These are phyloP conservation scores for Claviceps africana DNA, from an alignment of 2,329 filamentous ascomycete genomes.

Conservation along the genomic window DNA sequence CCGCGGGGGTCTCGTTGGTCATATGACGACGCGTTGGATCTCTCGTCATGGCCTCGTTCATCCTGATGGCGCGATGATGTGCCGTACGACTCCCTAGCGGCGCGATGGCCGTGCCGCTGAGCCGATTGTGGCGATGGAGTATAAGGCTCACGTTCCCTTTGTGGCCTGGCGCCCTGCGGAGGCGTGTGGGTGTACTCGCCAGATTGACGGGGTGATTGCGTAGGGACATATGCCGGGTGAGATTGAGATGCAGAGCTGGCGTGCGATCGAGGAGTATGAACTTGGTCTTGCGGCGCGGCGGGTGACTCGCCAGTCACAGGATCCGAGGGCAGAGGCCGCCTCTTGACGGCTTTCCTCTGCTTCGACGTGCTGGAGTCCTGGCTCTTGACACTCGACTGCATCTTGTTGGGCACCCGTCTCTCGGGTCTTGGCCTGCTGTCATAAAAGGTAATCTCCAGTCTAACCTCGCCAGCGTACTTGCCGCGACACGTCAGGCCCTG, in stretches of 20 bases:
- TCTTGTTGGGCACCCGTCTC: constrained; percentile 46
- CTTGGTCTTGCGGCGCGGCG: constrained; percentile 22
- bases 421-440: constrained; percentile 74
- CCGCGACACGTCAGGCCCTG: constrained; percentile 75
- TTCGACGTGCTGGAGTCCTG: constrained; percentile 25
- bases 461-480: constrained; percentile 90
- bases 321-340: constrained; percentile 70
- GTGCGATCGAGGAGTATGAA: constrained; percentile 33
- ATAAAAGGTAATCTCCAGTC: constrained; percentile 93
- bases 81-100: constrained; percentile 23
- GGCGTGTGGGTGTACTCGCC: constrained; percentile 33
- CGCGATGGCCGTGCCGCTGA: constrained; percentile 18
- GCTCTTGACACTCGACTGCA: constrained; percentile 22
- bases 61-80: constrained; percentile 21
- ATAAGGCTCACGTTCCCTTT: constrained; percentile 19
- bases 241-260: constrained; percentile 19
- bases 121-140: constrained; percentile 18
- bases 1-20: constrained; percentile 25
- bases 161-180: constrained; percentile 11
- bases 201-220: constrained; percentile 38
- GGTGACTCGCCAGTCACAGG: constrained; percentile 47
- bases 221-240: constrained; percentile 25
- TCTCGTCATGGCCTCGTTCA: constrained; percentile 22
- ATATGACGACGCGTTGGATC: constrained; percentile 17
- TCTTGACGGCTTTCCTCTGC: constrained; percentile 54